Percentiles rank a stretch among this genome's conserved stretches.
Conservation (phyloP, 2,329 filamentous ascomycete species). For the Aspergillus pseudoterreus region DNA sequence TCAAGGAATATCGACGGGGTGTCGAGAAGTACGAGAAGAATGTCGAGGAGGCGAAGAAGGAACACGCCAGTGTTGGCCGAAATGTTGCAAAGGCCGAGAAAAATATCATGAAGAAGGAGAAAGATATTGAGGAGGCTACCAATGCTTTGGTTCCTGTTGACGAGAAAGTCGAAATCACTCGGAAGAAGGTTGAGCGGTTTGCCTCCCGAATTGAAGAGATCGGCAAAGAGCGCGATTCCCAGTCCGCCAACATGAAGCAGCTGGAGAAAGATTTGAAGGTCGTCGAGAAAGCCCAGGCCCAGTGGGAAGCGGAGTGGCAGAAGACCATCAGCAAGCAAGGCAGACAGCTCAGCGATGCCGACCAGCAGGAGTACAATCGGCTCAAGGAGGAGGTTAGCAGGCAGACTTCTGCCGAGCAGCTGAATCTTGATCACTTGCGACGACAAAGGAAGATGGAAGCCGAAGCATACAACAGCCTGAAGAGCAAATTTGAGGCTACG, state of each 20-base stretch:
- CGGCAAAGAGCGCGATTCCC: constrained; percentile 70
- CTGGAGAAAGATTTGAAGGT: constrained; percentile 74
- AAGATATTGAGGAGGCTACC: constrained; percentile 79
- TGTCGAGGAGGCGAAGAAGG: constrained; percentile 75
- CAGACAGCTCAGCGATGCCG: constrained; percentile 76
- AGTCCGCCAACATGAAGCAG: constrained; percentile 65
- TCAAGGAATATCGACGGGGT: constrained; percentile 86
- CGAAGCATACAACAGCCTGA: constrained; percentile 83
- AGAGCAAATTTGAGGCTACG: constrained; percentile 78
- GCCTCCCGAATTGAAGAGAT: constrained; percentile 67
- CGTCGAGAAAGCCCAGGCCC: constrained; percentile 84
- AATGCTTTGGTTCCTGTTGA: constrained; percentile 84
- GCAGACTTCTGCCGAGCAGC: constrained; percentile 74
- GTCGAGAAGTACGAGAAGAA: constrained; percentile 78
- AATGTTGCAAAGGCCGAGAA: constrained; percentile 80
- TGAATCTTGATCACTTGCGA: constrained; percentile 78
- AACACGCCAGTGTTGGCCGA: constrained; percentile 73
- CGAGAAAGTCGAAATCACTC: constrained; percentile 82
- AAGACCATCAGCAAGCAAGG: constrained; percentile 83
- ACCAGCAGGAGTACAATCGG: constrained; percentile 84
- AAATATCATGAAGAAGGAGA: constrained; percentile 79
- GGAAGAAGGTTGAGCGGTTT: constrained; percentile 65
- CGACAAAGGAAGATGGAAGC: constrained; percentile 89
- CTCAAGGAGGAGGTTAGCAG: constrained; percentile 82
- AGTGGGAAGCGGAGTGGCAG: constrained; percentile 84